These are phyloP conservation scores for Anethum foeniculum DNA, from an alignment of 140 eudicot species.

Conservation along the genomic window DNA sequence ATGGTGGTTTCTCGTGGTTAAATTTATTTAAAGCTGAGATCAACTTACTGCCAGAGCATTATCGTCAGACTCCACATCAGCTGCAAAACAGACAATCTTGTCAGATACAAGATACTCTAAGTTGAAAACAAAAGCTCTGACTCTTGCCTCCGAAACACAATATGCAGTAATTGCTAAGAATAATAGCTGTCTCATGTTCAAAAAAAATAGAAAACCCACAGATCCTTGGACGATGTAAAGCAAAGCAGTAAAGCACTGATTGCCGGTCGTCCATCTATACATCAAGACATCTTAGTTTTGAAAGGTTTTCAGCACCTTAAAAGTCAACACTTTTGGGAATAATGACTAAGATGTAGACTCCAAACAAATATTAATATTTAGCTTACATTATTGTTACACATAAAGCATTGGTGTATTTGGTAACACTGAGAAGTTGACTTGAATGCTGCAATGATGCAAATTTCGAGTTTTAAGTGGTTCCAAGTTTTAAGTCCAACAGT, in stretches of 20 bases:
- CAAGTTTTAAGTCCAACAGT: background rate
- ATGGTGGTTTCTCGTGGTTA: background rate
- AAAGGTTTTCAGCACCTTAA: background rate
- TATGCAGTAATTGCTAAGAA: background rate
- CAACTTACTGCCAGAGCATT: constrained; percentile 42
- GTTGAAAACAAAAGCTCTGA: constrained; percentile 17
- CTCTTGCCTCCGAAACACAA: background rate
- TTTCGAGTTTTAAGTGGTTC: no score
- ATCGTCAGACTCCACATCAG: constrained; percentile 41
- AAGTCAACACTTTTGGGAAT: background rate
- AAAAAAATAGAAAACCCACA: background rate
- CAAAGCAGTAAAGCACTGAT: background rate
- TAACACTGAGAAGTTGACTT: background rate
- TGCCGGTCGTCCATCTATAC: background rate
- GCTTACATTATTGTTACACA: background rate
- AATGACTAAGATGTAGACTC: background rate
- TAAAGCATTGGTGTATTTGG: background rate
- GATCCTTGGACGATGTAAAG: background rate
- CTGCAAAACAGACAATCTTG: constrained; percentile 21
- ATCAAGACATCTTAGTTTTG: background rate
- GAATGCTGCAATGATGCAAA: background rate
- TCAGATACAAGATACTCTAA: background rate
- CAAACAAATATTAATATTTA: background rate
- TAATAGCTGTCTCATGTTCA: background rate
- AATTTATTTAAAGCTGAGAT: constrained; percentile 4